Percentiles rank a stretch among this genome's conserved stretches.
These are phyloP conservation scores for Colletotrichum magnum DNA, from an alignment of 2,329 filamentous ascomycete genomes.

Conservation along the genomic window DNA sequence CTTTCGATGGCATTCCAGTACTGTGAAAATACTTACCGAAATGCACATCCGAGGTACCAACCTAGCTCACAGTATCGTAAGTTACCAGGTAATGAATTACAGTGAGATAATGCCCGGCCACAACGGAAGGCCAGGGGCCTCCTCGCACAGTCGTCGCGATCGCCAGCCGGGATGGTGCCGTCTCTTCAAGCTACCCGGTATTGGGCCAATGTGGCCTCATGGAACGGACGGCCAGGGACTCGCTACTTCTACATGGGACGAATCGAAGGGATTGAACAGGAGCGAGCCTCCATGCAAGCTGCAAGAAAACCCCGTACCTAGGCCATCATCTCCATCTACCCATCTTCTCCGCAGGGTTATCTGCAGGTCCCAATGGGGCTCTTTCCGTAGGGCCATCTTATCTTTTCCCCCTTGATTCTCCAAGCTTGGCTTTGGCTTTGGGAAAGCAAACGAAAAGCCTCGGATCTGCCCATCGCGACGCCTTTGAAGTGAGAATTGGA, in stretches of 20 bases:
- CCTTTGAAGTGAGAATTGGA: too few relatives aligned
- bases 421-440: background rate
- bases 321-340: conserved; percentile 9
- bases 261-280: conserved; percentile 1
- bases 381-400: background rate
- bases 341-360: conserved; percentile 9
- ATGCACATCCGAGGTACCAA: too few relatives aligned
- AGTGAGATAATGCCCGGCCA: background rate
- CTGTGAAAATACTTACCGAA: too few relatives aligned
- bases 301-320: conserved; percentile 20
- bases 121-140: conserved; percentile 1
- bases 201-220: conserved; percentile 25
- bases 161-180: conserved; percentile 34
- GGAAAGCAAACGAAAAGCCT: background rate
- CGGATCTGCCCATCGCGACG: too few relatives aligned
- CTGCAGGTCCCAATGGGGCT: conserved; percentile 12
- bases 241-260: conserved; percentile 26
- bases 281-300: conserved; percentile 30
- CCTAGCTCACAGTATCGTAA: too few relatives aligned
- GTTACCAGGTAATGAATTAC: background rate
- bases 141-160: conserved; percentile 35
- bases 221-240: conserved; percentile 28
- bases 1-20: too few relatives aligned
- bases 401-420: background rate
- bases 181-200: conserved; percentile 13